A percentile compares a stretch with the other conserved stretches of the same genome.
Conservation (phyloP, 805 yeast genomes). For the Saturnispora serradocipensis region DNA sequence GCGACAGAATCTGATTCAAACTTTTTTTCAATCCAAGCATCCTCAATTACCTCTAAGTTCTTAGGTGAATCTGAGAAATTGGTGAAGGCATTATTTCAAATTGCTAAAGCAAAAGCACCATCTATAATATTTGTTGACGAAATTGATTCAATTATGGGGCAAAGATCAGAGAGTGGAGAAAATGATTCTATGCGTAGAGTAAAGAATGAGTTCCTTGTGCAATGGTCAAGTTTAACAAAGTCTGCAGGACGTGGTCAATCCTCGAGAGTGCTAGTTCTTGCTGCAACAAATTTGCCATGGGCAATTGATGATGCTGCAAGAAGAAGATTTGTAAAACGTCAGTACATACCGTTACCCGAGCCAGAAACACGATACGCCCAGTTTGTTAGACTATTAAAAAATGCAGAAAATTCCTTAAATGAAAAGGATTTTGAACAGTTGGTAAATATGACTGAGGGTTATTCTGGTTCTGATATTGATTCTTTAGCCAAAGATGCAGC, state of each 20-base stretch:
- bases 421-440: conserved; percentile 55
- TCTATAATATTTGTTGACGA: conserved; percentile 94
- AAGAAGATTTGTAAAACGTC: conserved; percentile 82
- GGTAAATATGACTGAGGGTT: conserved; percentile 50
- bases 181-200: conserved; percentile 85
- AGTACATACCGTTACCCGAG: conserved; percentile 92
- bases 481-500: conserved; percentile 95
- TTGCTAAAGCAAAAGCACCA: conserved; percentile 83
- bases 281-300: conserved; percentile 97
- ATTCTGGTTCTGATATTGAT: conserved; percentile 90
- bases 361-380: conserved; percentile 70
- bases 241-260: conserved; percentile 64
- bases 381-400: conserved; percentile 51
- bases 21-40: conserved; percentile 84
- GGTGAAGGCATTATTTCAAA: conserved; percentile 75
- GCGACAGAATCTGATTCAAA: conserved; percentile 93
- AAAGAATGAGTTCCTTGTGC: conserved; percentile 86
- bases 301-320: conserved; percentile 95
- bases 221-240: conserved; percentile 87
- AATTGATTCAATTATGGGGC: conserved; percentile 81
- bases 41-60: conserved; percentile 78
- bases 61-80: conserved; percentile 92
- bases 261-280: conserved; percentile 76
- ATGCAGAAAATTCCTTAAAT: conserved; percentile 63
- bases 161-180: conserved; percentile 59